These are phyloP conservation scores for Selaginella tamariscina DNA, from an alignment of 75 land plant species.

Conservation along the genomic window DNA sequence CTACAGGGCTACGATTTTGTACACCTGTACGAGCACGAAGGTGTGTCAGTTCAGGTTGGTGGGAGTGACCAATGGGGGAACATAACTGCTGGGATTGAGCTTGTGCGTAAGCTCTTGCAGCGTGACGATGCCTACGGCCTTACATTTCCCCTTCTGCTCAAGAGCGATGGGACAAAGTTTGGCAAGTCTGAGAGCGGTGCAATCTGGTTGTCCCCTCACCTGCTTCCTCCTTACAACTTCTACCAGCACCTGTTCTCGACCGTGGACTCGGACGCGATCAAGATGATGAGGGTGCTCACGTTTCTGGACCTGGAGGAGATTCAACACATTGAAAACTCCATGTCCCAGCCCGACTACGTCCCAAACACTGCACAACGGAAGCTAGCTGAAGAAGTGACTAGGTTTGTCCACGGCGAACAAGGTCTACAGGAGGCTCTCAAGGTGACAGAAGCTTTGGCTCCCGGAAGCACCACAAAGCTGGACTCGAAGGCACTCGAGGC, in stretches of 20 bases:
- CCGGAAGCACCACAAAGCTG: conserved; percentile 68
- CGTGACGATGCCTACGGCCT: conserved; percentile 78
- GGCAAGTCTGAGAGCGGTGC: conserved; percentile 98
- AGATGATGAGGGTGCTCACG: conserved; percentile 71
- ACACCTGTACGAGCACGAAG: conserved; percentile 59
- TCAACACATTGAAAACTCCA: conserved; percentile 39
- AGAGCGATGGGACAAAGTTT: conserved; percentile 94
- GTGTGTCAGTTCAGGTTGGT: conserved; percentile 85
- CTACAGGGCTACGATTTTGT: conserved; percentile 92
- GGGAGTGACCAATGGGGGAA: conserved; percentile 99
- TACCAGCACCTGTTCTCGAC: conserved; percentile 85
- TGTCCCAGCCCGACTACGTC: conserved; percentile 57
- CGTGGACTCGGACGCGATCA: conserved; percentile 75
- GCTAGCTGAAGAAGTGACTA: conserved; percentile 90
- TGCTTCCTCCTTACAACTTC: conserved; percentile 85
- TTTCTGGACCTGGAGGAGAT: conserved; percentile 78
- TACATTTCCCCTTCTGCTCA: conserved; percentile 86
- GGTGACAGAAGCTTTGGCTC: conserved; percentile 87
- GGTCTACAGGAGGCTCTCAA: conserved; percentile 69
- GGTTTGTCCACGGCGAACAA: conserved; percentile 85
- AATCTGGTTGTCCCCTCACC: conserved; percentile 66
- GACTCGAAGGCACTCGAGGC: conserved; percentile 63
- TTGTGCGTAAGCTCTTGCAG: conserved; percentile 59
- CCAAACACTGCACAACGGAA: conserved; percentile 68
- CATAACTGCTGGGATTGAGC: conserved; percentile 95